Percentiles rank a stretch among this genome's conserved stretches.
These are phyloP conservation scores for Ceratocystis diversiconidia DNA, from an alignment of 2,329 filamentous ascomycete genomes.

Conservation along the genomic window DNA sequence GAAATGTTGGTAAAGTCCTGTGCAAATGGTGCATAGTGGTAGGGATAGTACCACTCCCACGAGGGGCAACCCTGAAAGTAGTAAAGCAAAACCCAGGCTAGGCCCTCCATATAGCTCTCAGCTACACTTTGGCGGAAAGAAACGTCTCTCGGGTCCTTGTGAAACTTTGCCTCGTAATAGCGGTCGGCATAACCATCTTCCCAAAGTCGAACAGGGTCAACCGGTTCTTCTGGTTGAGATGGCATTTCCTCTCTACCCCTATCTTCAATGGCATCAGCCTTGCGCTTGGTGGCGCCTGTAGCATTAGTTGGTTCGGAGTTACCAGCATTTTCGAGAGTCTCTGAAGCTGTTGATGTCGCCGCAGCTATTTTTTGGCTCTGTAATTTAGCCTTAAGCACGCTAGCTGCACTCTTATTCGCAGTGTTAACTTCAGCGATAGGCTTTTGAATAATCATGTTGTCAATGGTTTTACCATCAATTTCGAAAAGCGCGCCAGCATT, in stretches of 20 bases:
- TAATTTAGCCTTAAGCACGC: slow-evolving; percentile 68
- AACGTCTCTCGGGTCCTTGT: slow-evolving; percentile 64
- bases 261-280: slow-evolving; percentile 55
- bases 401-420: slow-evolving; percentile 90
- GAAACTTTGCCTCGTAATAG: slow-evolving; percentile 95
- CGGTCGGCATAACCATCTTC: slow-evolving; percentile 89
- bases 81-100: slow-evolving; percentile 90
- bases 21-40: slow-evolving; percentile 95
- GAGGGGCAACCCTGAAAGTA: slow-evolving; percentile 97
- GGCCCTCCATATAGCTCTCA: slow-evolving; percentile 80
- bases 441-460: slow-evolving; percentile 68
- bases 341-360: neutral
- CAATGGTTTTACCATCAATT: slow-evolving; percentile 36
- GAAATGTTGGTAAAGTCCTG: slow-evolving; percentile 79
- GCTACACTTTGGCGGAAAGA: slow-evolving; percentile 83
- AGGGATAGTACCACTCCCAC: slow-evolving; percentile 99
- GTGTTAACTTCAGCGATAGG: slow-evolving; percentile 61
- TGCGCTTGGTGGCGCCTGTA: slow-evolving; percentile 48
- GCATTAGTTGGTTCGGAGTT: neutral
- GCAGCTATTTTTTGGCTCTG: slow-evolving; percentile 29
- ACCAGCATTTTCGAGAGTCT: neutral
- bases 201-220: slow-evolving; percentile 81
- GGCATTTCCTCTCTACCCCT: slow-evolving; percentile 38
- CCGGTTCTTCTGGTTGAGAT: slow-evolving; percentile 44
- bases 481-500: slow-evolving; percentile 15